phyloP scores from a whole-genome alignment of 257 asterid species.

The Solanum clarkiae region DNA sequence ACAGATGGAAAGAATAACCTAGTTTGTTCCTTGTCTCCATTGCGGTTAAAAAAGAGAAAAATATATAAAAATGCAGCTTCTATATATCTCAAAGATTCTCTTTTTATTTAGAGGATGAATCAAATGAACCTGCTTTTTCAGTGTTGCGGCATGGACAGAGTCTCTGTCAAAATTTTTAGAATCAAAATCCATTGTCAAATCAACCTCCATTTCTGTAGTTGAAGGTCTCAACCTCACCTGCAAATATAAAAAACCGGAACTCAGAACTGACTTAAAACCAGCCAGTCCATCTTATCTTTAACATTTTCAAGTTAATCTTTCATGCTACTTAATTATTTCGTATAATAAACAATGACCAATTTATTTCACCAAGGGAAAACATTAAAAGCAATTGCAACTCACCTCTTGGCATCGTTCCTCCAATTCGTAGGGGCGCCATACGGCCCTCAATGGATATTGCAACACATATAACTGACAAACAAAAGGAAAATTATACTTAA shows the following conservation, averaged over 20 bases:
- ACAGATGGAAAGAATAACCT: neutral
- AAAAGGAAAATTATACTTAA: neutral
- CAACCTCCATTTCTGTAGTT: constrained; percentile 61
- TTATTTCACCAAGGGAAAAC: neutral
- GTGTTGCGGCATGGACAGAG: constrained; percentile 27
- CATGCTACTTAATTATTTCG: neutral
- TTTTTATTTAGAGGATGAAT: neutral
- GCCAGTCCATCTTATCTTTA: neutral
- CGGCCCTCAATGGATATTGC: constrained; percentile 67
- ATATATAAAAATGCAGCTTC: neutral
- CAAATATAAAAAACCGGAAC: neutral
- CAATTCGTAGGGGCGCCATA: constrained; percentile 83
- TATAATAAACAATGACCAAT: neutral
- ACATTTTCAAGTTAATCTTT: neutral
- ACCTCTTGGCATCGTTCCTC: constrained; percentile 68
- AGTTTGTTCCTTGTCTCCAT: neutral
- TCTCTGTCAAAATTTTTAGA: constrained; percentile 48
- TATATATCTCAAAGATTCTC: neutral
- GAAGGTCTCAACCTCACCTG: constrained; percentile 72
- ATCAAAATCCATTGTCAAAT: constrained; percentile 49
- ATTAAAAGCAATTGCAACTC: neutral
- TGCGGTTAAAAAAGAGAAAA: neutral
- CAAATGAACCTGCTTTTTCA: constrained; percentile 45
- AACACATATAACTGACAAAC: constrained; percentile 45
- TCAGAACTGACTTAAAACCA: neutral